These are phyloP conservation scores for Chalciporus piperatus DNA, from an alignment of 768 basidiomycete genomes.

Conservation along the genomic window DNA sequence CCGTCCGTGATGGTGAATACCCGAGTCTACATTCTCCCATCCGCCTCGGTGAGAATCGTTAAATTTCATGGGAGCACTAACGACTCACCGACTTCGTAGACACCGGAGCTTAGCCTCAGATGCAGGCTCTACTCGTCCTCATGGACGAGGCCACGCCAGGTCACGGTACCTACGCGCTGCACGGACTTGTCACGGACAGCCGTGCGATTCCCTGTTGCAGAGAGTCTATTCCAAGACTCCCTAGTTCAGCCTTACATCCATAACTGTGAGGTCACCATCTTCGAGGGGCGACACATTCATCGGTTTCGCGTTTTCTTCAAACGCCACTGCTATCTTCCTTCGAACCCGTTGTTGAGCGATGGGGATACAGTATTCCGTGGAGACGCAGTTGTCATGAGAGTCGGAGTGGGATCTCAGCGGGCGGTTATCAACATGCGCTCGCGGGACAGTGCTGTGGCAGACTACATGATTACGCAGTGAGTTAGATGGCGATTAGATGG, in stretches of 20 bases:
- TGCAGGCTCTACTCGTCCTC: slow-evolving; percentile 3
- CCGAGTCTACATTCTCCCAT: not conserved
- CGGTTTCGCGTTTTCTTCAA: slow-evolving; percentile 10
- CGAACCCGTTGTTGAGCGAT: not conserved
- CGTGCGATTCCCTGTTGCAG: not conserved
- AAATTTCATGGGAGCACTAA: too few relatives aligned
- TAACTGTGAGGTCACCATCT: slow-evolving; percentile 1
- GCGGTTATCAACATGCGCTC: slow-evolving; percentile 7
- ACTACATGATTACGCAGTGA: slow-evolving; percentile 6
- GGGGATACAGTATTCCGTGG: not conserved
- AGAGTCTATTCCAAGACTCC: slow-evolving; percentile 4
- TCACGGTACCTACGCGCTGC: not conserved
- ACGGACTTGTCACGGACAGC: not conserved
- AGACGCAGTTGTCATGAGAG: slow-evolving; percentile 3
- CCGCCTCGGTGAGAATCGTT: not conserved
- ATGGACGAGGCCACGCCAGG: not conserved
- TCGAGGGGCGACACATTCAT: not conserved
- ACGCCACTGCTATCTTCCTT: not conserved
- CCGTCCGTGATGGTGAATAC: not conserved
- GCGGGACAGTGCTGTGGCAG: not conserved
- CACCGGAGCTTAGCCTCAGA: not conserved
- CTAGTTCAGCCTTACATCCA: slow-evolving; percentile 5
- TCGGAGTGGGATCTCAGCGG: not conserved
- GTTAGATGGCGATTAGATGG: not conserved
- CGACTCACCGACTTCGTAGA: not conserved